Evolutionary conservation across 1,284 basidiomycete species (phyloP).

Genomic region (Testicularia cyperi): DNA sequence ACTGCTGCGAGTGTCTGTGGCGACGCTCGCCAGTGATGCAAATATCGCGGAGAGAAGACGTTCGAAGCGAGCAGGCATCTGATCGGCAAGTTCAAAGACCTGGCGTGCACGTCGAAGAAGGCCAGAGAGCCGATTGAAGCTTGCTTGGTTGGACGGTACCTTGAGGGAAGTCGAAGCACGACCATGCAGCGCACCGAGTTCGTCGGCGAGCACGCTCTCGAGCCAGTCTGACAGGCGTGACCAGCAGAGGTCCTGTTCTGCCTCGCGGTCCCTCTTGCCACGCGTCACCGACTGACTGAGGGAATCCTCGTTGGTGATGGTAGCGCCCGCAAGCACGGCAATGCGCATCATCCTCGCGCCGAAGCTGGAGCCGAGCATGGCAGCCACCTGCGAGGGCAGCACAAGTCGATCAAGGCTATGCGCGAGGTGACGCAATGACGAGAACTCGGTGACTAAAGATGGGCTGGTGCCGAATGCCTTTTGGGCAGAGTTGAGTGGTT

Average conservation of each 20-base stretch:
- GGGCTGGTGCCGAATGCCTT: conserved; percentile 28
- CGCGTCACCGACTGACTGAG: conserved; percentile 26
- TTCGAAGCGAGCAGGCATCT: conserved; percentile 26
- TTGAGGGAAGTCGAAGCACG: conserved; percentile 1
- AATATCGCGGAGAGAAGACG: conserved; percentile 11
- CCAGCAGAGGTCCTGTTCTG: conserved; percentile 37
- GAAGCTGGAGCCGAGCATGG: conserved; percentile 28
- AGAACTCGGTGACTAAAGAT: conserved; percentile 35
- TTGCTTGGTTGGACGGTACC: conserved; percentile 12
- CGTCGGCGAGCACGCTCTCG: conserved; percentile 35
- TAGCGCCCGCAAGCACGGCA: conserved; percentile 28
- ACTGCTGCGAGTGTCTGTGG: neutral
- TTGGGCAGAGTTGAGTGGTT: conserved; percentile 24
- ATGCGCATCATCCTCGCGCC: conserved; percentile 34
- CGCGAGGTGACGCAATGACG: conserved; percentile 37
- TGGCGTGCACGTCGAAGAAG: conserved; percentile 12
- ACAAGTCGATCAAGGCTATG: conserved; percentile 33
- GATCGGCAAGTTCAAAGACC: conserved; percentile 20
- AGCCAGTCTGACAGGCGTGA: conserved; percentile 36
- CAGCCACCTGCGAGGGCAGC: conserved; percentile 39
- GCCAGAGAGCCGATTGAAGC: conserved; percentile 15
- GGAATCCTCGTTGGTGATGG: conserved; percentile 34
- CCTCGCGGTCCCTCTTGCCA: conserved; percentile 8
- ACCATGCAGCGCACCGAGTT: conserved; percentile 10
- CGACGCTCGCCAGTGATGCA: conserved; percentile 13